These are phyloP conservation scores for Agarophyton chilense DNA, from an alignment of 23 red algal species.

Conservation along the genomic window DNA sequence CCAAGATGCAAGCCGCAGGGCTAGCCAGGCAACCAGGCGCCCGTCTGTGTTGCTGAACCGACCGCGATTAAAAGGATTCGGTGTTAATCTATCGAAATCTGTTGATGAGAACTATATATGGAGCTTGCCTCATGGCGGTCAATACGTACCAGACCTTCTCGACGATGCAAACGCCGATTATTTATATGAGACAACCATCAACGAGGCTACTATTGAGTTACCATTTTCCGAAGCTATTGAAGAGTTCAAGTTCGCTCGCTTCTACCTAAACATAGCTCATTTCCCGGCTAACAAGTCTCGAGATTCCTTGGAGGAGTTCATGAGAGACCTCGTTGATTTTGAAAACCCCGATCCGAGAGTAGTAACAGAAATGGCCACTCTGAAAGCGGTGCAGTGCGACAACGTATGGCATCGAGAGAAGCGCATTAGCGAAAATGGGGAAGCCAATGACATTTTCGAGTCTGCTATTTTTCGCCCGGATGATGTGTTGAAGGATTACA, in stretches of 20 bases:
- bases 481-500: slow-evolving; percentile 51
- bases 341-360: neutral
- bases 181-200: neutral
- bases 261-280: neutral
- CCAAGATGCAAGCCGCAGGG: slow-evolving; percentile 13
- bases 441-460: slow-evolving; percentile 56
- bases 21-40: slow-evolving; percentile 6
- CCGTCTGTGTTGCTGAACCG: slow-evolving; percentile 72
- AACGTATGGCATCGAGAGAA: slow-evolving; percentile 58
- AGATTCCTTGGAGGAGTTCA: slow-evolving; percentile 9
- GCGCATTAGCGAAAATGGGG: neutral
- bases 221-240: neutral
- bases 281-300: neutral
- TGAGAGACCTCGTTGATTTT: slow-evolving; percentile 15
- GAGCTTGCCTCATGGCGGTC: neutral
- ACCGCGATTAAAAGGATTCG: neutral
- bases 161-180: slow-evolving; percentile 50
- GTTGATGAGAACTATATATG: slow-evolving; percentile 8
- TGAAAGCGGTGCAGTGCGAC: slow-evolving; percentile 35
- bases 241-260: slow-evolving; percentile 13
- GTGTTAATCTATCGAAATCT: neutral
- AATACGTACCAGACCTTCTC: slow-evolving; percentile 21
- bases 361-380: neutral
- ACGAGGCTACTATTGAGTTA: neutral
- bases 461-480: slow-evolving; percentile 43